Percentiles rank a stretch among this genome's conserved stretches.
Evolutionary conservation across 257 asterid species (phyloP).

Genomic region (Thymus mandschuricus): DNA sequence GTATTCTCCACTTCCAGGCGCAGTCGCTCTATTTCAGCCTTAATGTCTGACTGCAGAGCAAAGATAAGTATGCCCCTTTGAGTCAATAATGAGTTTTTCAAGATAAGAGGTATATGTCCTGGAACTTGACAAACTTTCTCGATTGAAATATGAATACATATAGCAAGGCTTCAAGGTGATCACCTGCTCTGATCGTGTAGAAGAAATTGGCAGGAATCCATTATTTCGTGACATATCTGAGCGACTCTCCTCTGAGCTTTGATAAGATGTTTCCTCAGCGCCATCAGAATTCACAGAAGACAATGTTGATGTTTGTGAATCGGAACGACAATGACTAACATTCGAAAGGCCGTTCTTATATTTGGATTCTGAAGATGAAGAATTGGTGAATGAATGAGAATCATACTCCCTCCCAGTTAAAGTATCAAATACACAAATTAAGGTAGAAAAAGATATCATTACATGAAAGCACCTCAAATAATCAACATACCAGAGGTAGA

Average conservation of each 20-base stretch:
- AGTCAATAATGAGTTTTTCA: constrained; percentile 19
- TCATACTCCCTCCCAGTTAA: constrained; percentile 39
- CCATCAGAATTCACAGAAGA: constrained; percentile 31
- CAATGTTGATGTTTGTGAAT: constrained; percentile 32
- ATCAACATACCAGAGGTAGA: constrained; percentile 51
- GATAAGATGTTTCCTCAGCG: constrained; percentile 30
- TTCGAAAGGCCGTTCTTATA: constrained; percentile 37
- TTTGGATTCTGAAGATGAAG: constrained; percentile 45
- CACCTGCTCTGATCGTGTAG: constrained; percentile 59
- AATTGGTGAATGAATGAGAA: constrained; percentile 38
- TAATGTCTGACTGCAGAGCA: constrained; percentile 50
- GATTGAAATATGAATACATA: constrained; percentile 16
- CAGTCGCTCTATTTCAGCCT: constrained; percentile 63
- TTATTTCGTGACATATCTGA: constrained; percentile 34
- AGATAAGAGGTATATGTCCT: constrained; percentile 22
- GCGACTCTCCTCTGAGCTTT: constrained; percentile 37
- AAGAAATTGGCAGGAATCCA: constrained; percentile 38
- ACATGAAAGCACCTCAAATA: constrained; percentile 1
- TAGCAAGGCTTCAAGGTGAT: constrained; percentile 23
- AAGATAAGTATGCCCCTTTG: constrained; percentile 17
- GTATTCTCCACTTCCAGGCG: constrained; percentile 66
- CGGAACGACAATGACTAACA: constrained; percentile 38
- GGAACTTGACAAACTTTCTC: constrained; percentile 21
- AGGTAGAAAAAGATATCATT: neutral
- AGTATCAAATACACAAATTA: constrained; percentile 31